Conservation (phyloP, 345 rosid species). For the Atalantia buxifolia region DNA sequence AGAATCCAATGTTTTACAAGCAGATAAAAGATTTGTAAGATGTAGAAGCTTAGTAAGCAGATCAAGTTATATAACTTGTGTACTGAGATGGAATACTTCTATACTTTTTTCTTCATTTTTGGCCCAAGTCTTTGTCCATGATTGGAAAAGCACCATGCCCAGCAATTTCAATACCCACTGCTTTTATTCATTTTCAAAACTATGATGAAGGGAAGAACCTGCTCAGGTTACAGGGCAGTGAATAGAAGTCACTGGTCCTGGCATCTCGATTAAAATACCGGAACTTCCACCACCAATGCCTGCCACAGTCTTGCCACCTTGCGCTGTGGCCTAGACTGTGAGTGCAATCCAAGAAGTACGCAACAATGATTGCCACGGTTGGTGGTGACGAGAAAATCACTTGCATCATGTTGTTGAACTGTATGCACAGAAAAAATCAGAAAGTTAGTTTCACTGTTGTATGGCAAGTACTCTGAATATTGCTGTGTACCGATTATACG, state of each 20-base stretch:
- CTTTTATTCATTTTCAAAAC: not conserved
- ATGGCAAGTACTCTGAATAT: not conserved
- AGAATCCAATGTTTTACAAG: too few species aligned
- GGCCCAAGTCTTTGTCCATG: not conserved
- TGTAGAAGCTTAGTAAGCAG: not conserved
- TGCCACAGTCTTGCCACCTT: constrained; percentile 66
- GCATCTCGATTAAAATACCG: constrained; percentile 44
- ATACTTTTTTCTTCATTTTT: not conserved
- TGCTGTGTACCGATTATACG: constrained; percentile 2
- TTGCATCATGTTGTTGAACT: constrained; percentile 86
- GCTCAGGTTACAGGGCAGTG: constrained; percentile 68
- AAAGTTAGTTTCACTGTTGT: not conserved
- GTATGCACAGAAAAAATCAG: constrained; percentile 14
- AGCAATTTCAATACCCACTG: not conserved
- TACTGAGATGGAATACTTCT: not conserved
- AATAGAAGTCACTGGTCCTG: constrained; percentile 68
- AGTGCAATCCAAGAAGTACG: constrained; percentile 59
- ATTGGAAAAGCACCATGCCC: not conserved
- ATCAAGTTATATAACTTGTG: not conserved
- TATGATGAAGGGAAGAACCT: constrained; percentile 87
- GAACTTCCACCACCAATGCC: constrained; percentile 93
- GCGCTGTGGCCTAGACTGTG: constrained; percentile 49
- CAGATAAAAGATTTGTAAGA: too few species aligned
- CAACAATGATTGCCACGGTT: constrained; percentile 58
- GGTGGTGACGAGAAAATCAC: constrained; percentile 90